Conservation (phyloP, 2,329 filamentous ascomycete species). For the Talaromyces sp. region DNA sequence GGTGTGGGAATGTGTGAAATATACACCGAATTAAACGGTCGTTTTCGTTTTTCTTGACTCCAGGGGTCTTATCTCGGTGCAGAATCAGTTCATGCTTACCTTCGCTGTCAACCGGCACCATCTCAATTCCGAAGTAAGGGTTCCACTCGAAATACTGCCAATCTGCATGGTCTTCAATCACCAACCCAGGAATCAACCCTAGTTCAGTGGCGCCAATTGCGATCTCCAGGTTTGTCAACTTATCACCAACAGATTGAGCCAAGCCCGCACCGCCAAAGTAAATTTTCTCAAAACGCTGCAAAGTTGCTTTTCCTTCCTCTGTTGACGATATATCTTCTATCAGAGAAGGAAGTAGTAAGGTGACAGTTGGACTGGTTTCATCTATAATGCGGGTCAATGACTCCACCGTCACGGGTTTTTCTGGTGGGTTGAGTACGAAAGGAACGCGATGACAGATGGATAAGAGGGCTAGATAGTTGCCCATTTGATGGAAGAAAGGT, state of each 20-base stretch:
- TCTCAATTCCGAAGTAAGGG: conserved; percentile 11
- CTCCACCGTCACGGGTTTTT: conserved; percentile 20
- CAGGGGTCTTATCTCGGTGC: neutral
- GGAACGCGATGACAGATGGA: conserved; percentile 17
- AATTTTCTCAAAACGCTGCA: conserved; percentile 12
- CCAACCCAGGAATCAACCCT: conserved; percentile 8
- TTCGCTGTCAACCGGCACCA: conserved; percentile 13
- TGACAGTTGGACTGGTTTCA: conserved; percentile 14
- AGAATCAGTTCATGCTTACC: conserved; percentile 17
- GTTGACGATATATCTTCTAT: conserved; percentile 13
- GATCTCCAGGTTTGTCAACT: neutral
- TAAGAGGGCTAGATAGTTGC: conserved; percentile 13
- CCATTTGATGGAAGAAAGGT: conserved; percentile 26
- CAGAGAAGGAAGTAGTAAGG: conserved; percentile 18
- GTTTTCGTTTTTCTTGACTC: conserved; percentile 2
- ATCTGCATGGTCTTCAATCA: conserved; percentile 4
- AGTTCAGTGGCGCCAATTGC: conserved; percentile 10
- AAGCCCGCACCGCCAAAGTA: conserved; percentile 15
- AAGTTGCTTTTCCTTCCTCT: conserved; percentile 12
- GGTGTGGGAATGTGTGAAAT: conserved; percentile 17
- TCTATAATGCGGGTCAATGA: conserved; percentile 16
- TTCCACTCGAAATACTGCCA: conserved; percentile 22
- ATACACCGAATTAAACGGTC: conserved; percentile 6
- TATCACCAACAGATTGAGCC: conserved; percentile 9
- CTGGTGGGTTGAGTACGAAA: conserved; percentile 15